Evolutionary conservation across 2,329 filamentous ascomycete genomes (phyloP), one percentile per base, ranked within the genome.

Genomic region (Colletotrichum cordylinicola): DNA sequence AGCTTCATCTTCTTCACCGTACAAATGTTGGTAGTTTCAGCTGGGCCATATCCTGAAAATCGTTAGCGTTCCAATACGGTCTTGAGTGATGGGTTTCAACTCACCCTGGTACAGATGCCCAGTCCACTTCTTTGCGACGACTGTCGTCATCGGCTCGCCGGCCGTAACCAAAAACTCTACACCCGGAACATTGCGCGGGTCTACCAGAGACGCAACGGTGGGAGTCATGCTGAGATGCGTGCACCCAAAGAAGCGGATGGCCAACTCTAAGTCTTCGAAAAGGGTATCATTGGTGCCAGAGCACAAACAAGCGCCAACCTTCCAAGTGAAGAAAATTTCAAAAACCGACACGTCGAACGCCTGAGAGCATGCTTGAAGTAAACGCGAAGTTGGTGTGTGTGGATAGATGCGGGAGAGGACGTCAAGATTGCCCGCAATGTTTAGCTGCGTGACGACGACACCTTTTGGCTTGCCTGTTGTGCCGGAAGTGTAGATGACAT

Each of bases 311-410:
- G 96, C 95, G 6, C 95, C 95, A 39, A 89, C 89, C 62, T 91
- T 90, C 94, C 95, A 98, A 0, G 95, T 88, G 79, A 95, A 98
- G 82, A 98, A 96, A 16, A 98, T 96, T 80, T 98, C 96, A 81
- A 98, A 98, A 0, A 98, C 94, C 1, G 95, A 98, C 3, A 98
- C 93, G 80, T 98, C 95, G 81, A 98, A 98, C 0, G 93, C 94
- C 80, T 96, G 94, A 1, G 95, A 96, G 80, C 94, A 98, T 3
- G 94, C 92, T 83, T 98, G 96, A 0, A 98, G 86, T 37, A 98
- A 86, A n/a, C 92, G 90, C 1, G 92, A 90, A 2, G 2, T 79
- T 79, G 1, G 84, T 81, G 0, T 16, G 86, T 85, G 0, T 52
- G 94, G 94, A 80, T 98, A 98, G 0, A 94, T 85, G 4, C 88